phyloP scores from a whole-genome alignment of 2,329 filamentous ascomycete species.

The Phialemoniopsis sp. region DNA sequence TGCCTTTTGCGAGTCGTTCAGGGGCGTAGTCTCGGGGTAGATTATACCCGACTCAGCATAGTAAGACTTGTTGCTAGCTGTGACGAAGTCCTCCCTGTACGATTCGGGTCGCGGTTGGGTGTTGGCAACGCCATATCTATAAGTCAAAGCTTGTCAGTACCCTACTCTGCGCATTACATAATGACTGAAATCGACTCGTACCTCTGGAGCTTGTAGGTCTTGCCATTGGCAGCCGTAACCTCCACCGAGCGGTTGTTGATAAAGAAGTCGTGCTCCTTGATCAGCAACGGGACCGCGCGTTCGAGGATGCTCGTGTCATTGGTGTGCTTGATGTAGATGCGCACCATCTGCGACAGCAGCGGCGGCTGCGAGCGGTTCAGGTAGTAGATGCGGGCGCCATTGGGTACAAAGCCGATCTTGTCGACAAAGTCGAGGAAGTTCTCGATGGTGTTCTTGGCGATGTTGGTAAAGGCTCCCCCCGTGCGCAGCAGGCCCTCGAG shows the following conservation, averaged over 20 bases:
- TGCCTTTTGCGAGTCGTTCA: slow-evolving; percentile 48
- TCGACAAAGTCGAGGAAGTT: slow-evolving; percentile 67
- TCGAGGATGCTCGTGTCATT: slow-evolving; percentile 58
- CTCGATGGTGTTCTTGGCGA: slow-evolving; percentile 64
- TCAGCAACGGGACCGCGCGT: slow-evolving; percentile 56
- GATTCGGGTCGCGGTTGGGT: slow-evolving; percentile 65
- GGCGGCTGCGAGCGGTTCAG: slow-evolving; percentile 66
- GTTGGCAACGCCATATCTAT: slow-evolving; percentile 58
- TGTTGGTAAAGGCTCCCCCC: slow-evolving; percentile 57
- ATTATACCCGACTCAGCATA: slow-evolving; percentile 53
- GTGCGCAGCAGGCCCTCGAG: slow-evolving; percentile 62
- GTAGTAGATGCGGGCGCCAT: slow-evolving; percentile 65
- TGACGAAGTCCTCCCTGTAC: slow-evolving; percentile 61
- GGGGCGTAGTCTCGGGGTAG: slow-evolving; percentile 44
- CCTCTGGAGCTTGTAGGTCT: slow-evolving; percentile 52
- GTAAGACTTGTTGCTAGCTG: slow-evolving; percentile 62
- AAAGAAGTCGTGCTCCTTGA: slow-evolving; percentile 63
- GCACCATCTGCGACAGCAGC: slow-evolving; percentile 62
- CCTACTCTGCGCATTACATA: no score
- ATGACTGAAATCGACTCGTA: no score
- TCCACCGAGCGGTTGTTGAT: slow-evolving; percentile 54
- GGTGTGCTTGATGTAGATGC: slow-evolving; percentile 59
- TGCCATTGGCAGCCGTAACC: slow-evolving; percentile 35
- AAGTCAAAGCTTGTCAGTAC: no score
- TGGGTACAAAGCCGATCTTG: slow-evolving; percentile 61